Percentiles rank a stretch among this genome's conserved stretches.
These are phyloP conservation scores for Scheffersomyces lignosus DNA, from an alignment of 805 yeast genomes.

Conservation along the genomic window DNA sequence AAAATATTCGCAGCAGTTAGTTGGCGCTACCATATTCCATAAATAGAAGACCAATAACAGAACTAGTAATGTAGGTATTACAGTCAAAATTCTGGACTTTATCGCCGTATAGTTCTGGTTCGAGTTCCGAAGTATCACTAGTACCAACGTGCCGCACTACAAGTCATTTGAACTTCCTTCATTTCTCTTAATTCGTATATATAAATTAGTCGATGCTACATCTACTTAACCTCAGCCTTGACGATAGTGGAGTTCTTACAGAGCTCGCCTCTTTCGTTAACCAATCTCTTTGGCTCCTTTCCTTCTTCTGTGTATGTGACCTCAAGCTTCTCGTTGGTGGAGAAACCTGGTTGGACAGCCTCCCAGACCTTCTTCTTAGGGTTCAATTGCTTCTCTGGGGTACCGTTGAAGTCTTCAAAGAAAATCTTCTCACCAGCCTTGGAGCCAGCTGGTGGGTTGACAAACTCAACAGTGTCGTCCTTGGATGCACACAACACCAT, in stretches of 20 bases:
- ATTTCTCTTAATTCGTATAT: too few relatives aligned
- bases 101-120: too few relatives aligned
- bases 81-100: too few relatives aligned
- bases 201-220: too few relatives aligned
- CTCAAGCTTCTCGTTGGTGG: slow-evolving; percentile 73
- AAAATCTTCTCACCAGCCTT: slow-evolving; percentile 95
- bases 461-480: slow-evolving; percentile 77
- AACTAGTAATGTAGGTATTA: too few relatives aligned
- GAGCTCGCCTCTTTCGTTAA: slow-evolving; percentile 74
- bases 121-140: too few relatives aligned
- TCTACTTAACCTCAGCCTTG: slow-evolving; percentile 76
- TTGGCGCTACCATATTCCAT: too few relatives aligned
- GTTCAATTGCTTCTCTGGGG: slow-evolving; percentile 88
- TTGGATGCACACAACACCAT: slow-evolving; percentile 96
- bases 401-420: slow-evolving; percentile 87
- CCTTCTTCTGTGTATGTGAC: slow-evolving; percentile 84
- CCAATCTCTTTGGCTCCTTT: slow-evolving; percentile 68
- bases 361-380: slow-evolving; percentile 99
- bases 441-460: slow-evolving; percentile 90
- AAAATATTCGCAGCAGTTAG: too few relatives aligned
- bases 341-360: slow-evolving; percentile 85
- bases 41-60: too few relatives aligned
- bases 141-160: too few relatives aligned
- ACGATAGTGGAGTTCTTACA: slow-evolving; percentile 74
- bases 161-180: too few relatives aligned